Percentiles rank a stretch among this genome's conserved stretches.
These are phyloP conservation scores for Eudorina sp. DNA, from an alignment of 139 green algal genomes.

Conservation along the genomic window DNA sequence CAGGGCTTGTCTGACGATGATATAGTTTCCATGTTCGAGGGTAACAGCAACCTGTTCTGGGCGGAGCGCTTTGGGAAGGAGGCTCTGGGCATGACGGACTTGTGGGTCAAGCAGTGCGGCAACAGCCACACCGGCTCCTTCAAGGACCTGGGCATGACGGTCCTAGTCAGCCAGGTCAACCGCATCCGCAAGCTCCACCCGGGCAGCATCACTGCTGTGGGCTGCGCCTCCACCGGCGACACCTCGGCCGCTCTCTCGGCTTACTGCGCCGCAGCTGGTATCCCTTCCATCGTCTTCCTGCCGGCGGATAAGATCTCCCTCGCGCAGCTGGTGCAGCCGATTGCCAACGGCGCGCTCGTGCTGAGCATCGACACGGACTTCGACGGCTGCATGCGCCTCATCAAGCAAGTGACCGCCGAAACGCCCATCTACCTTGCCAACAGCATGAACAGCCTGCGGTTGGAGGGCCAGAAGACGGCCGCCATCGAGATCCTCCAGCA, in stretches of 20 bases:
- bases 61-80: slow-evolving; percentile 97
- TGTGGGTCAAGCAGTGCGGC: slow-evolving; percentile 99
- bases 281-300: slow-evolving; percentile 99
- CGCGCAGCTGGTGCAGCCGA: slow-evolving; percentile 99
- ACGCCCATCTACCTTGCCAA: slow-evolving; percentile 99
- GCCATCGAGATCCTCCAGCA: slow-evolving; percentile 99
- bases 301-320: slow-evolving; percentile 98
- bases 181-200: slow-evolving; percentile 90
- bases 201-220: slow-evolving; percentile 92
- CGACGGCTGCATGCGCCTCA: slow-evolving; percentile 99
- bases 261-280: slow-evolving; percentile 97
- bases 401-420: slow-evolving; percentile 94
- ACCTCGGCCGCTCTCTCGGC: slow-evolving; percentile 97
- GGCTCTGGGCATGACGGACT: slow-evolving; percentile 93
- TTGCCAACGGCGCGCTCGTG: slow-evolving; percentile 98
- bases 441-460: slow-evolving; percentile 97
- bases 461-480: slow-evolving; percentile 99
- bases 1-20: slow-evolving; percentile 93
- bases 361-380: slow-evolving; percentile 99
- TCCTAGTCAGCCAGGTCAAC: slow-evolving; percentile 93
- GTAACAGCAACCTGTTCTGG: slow-evolving; percentile 99
- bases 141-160: slow-evolving; percentile 99
- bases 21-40: slow-evolving; percentile 99
- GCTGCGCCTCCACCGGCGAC: slow-evolving; percentile 98
- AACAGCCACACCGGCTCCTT: slow-evolving; percentile 99